Evolutionary conservation across 2,329 filamentous ascomycete species (phyloP).

Genomic region (Bretziella fagacearum): DNA sequence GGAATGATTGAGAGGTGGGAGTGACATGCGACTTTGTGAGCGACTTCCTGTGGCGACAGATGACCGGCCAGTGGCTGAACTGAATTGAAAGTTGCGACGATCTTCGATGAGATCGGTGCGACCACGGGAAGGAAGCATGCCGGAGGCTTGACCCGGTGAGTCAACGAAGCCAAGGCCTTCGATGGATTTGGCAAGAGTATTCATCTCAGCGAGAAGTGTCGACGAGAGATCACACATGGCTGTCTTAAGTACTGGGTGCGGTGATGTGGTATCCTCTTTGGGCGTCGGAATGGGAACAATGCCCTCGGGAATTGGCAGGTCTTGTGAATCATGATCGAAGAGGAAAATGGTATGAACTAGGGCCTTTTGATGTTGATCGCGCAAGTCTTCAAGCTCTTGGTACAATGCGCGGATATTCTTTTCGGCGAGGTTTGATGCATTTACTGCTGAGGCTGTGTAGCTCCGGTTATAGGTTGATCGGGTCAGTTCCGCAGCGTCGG

Average conservation of each 20-base stretch:
- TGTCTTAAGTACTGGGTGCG: slow-evolving; percentile 40
- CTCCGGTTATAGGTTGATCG: slow-evolving; percentile 35
- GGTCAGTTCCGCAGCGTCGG: slow-evolving; percentile 58
- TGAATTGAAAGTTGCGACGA: slow-evolving; percentile 40
- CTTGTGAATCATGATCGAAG: slow-evolving; percentile 50
- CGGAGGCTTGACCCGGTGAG: slow-evolving; percentile 45
- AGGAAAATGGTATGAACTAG: slow-evolving; percentile 63
- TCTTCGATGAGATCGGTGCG: slow-evolving; percentile 19
- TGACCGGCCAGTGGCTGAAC: slow-evolving; percentile 29
- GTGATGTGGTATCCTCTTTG: slow-evolving; percentile 35
- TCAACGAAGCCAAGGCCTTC: slow-evolving; percentile 61
- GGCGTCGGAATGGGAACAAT: slow-evolving; percentile 56
- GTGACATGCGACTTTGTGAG: slow-evolving; percentile 57
- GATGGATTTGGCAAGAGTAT: slow-evolving; percentile 52
- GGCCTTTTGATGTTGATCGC: slow-evolving; percentile 57
- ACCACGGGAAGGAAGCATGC: slow-evolving; percentile 16
- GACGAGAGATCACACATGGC: slow-evolving; percentile 66
- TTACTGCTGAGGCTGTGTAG: slow-evolving; percentile 6
- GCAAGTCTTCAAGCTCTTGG: slow-evolving; percentile 53
- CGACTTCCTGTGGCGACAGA: slow-evolving; percentile 38
- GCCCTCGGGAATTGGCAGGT: slow-evolving; percentile 45
- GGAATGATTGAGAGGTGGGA: slow-evolving; percentile 45
- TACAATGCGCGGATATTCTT: slow-evolving; percentile 41
- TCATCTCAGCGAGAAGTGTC: slow-evolving; percentile 57
- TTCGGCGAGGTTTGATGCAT: slow-evolving; percentile 23